Conservation (phyloP, 177 flowering plant species). For the Vitis hybrid region DNA sequence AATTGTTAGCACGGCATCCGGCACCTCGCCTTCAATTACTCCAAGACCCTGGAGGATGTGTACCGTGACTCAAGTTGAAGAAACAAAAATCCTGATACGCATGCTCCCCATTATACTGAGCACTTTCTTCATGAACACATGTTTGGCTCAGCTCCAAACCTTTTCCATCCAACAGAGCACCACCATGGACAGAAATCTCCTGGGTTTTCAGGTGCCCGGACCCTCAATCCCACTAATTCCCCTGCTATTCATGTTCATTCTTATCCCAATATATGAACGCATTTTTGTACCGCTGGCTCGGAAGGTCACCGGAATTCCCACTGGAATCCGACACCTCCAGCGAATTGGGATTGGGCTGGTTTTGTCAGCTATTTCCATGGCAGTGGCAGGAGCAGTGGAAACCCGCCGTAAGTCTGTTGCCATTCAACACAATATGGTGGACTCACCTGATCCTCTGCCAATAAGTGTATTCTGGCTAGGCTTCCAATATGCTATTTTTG, state of each 20-base stretch:
- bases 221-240: slow-evolving; percentile 69
- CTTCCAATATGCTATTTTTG: slow-evolving; percentile 58
- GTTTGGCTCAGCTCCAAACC: slow-evolving; percentile 77
- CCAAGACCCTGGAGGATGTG: slow-evolving; percentile 57
- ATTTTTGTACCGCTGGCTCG: slow-evolving; percentile 61
- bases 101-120: slow-evolving; percentile 69
- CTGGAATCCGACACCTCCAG: slow-evolving; percentile 66
- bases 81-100: slow-evolving; percentile 61
- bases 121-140: slow-evolving; percentile 77
- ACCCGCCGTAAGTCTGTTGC: slow-evolving; percentile 53
- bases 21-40: not conserved
- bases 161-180: slow-evolving; percentile 68
- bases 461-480: slow-evolving; percentile 68
- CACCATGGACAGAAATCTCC: slow-evolving; percentile 52
- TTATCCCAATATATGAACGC: slow-evolving; percentile 63
- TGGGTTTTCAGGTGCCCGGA: slow-evolving; percentile 50
- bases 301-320: slow-evolving; percentile 58
- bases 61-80: slow-evolving; percentile 74
- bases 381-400: slow-evolving; percentile 51
- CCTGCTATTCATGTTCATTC: slow-evolving; percentile 44
- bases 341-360: slow-evolving; percentile 62
- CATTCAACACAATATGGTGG: slow-evolving; percentile 45
- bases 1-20: slow-evolving; percentile 20
- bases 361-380: slow-evolving; percentile 68
- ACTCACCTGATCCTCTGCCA: slow-evolving; percentile 49